phyloP scores from a whole-genome alignment of 129 eudicot species.

The Tagetes patula region DNA sequence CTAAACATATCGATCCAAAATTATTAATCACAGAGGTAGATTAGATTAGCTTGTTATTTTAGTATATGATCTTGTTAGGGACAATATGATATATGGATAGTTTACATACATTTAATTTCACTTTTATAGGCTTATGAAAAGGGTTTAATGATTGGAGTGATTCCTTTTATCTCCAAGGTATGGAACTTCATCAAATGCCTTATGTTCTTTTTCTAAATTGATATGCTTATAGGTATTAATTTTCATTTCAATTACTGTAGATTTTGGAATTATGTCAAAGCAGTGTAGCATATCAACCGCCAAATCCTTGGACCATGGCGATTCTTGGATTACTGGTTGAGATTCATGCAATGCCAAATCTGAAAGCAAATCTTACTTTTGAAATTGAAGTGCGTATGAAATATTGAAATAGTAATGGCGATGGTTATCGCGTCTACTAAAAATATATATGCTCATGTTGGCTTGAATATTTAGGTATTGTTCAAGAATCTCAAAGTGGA shows the following conservation, averaged over 20 bases:
- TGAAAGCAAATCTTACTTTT: slow-evolving; percentile 93
- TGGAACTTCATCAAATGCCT: slow-evolving; percentile 26
- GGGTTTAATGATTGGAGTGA: slow-evolving; percentile 93
- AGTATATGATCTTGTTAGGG: not conserved
- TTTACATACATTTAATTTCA: no score
- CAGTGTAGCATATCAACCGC: slow-evolving; percentile 93
- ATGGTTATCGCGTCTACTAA: slow-evolving; percentile 19
- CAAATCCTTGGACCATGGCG: slow-evolving; percentile 99
- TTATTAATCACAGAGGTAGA: slow-evolving; percentile 65
- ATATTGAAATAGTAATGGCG: slow-evolving; percentile 38
- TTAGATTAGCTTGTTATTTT: not conserved
- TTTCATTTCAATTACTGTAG: slow-evolving; percentile 37
- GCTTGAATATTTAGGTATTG: slow-evolving; percentile 59
- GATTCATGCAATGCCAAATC: slow-evolving; percentile 94
- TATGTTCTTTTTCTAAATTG: slow-evolving; percentile 3
- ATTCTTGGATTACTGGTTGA: slow-evolving; percentile 85
- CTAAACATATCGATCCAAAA: slow-evolving; percentile 83
- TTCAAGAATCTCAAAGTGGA: slow-evolving; percentile 78
- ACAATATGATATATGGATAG: no score
- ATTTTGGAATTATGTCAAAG: slow-evolving; percentile 72
- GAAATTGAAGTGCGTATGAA: slow-evolving; percentile 94
- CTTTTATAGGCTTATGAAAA: slow-evolving; percentile 80
- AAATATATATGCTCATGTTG: not conserved
- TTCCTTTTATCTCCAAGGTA: slow-evolving; percentile 96
- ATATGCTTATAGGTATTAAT: slow-evolving; percentile 8